Percentiles rank a stretch among this genome's conserved stretches.
Conservation (phyloP, 2,329 filamentous ascomycete genomes). For the Stemphylium lycopersici region DNA sequence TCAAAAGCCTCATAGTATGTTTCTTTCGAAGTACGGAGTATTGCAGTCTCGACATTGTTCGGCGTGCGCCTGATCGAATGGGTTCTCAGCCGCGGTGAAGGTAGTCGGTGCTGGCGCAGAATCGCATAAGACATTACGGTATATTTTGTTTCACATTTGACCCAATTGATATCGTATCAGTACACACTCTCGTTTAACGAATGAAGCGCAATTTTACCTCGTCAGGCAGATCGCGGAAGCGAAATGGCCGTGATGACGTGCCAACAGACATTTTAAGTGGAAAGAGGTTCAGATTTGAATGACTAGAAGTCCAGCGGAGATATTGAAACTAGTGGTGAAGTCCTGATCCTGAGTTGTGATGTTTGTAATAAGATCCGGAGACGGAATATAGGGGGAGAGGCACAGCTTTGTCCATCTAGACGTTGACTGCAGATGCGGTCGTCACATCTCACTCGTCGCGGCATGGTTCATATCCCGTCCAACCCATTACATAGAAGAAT, state of each 20-base stretch:
- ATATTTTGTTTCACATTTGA: slow-evolving; percentile 7
- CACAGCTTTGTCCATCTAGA: too few relatives aligned
- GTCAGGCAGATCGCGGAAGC: slow-evolving; percentile 8
- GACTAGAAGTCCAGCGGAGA: background rate
- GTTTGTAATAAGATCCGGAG: background rate
- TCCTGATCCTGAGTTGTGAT: background rate
- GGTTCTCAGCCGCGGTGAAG: background rate
- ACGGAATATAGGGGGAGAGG: background rate
- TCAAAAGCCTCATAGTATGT: slow-evolving; percentile 6
- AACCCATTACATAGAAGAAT: too few relatives aligned
- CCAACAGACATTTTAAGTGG: background rate
- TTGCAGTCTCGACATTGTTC: background rate
- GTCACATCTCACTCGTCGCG: too few relatives aligned
- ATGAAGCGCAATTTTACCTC: background rate
- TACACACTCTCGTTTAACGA: background rate
- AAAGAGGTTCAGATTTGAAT: background rate
- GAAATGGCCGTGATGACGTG: background rate
- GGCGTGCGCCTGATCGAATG: background rate
- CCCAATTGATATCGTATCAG: background rate
- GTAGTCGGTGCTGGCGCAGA: background rate
- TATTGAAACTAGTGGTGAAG: background rate
- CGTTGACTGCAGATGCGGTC: too few relatives aligned
- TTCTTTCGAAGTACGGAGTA: slow-evolving; percentile 3
- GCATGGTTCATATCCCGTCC: too few relatives aligned
- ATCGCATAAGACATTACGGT: background rate